Conservation (phyloP, 345 rosid genomes). For the Luvunga scandens region DNA sequence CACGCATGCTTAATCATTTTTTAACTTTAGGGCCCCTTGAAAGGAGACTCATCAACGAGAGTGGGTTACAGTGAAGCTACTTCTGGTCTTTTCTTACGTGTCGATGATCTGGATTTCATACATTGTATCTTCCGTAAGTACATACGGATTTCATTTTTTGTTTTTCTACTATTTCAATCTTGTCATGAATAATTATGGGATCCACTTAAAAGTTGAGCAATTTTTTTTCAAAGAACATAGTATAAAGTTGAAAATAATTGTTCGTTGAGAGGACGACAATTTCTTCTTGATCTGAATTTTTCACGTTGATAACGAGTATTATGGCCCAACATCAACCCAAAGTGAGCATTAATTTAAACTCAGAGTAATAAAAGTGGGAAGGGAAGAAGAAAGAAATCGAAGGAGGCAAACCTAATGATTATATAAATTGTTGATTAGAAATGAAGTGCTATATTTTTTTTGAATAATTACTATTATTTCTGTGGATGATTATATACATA, state of each 20-base stretch:
- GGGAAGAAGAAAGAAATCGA: too few species aligned
- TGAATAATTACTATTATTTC: too few species aligned
- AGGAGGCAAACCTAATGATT: background rate
- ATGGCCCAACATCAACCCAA: too few species aligned
- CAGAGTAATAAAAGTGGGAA: background rate
- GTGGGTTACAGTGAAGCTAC: background rate
- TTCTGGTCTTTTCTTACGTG: background rate
- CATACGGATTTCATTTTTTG: background rate
- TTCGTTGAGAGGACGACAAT: too few species aligned
- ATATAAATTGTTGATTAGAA: too few species aligned
- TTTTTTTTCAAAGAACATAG: background rate
- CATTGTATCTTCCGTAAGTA: background rate
- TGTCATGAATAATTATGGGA: background rate
- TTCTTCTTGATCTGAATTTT: too few species aligned
- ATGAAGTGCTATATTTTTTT: too few species aligned
- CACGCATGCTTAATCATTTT: background rate
- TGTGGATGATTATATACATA: too few species aligned
- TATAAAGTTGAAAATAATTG: too few species aligned
- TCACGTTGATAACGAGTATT: too few species aligned
- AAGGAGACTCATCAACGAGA: background rate
- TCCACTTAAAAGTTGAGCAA: background rate
- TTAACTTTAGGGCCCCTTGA: background rate
- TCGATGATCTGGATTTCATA: background rate
- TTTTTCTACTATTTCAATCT: background rate
- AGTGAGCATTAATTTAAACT: too few species aligned